phyloP scores from a whole-genome alignment of 768 basidiomycete species.

The Tylopilus subfusipes region DNA sequence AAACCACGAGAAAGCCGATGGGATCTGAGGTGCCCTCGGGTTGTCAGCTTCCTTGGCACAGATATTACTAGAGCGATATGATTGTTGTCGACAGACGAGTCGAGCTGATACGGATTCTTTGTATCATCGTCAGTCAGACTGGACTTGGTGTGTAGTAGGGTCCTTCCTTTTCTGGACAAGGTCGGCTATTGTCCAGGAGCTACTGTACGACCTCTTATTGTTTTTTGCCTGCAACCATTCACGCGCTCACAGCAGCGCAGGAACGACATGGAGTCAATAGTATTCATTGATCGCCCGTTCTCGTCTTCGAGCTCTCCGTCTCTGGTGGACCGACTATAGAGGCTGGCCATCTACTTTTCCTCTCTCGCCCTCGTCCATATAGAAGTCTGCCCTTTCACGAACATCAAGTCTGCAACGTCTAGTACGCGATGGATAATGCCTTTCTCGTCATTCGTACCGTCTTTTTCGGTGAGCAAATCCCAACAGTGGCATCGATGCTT shows the following conservation, averaged over 20 bases:
- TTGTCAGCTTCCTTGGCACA: background rate
- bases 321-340: constrained; percentile 21
- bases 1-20: too few relatives aligned
- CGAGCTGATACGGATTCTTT: background rate
- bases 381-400: constrained; percentile 13
- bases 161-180: constrained; percentile 29
- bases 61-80: background rate
- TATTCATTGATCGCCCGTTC: constrained; percentile 10
- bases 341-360: constrained; percentile 8
- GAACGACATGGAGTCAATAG: constrained; percentile 4
- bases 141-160: too few relatives aligned
- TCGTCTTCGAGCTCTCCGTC: constrained; percentile 10
- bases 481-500: background rate
- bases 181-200: constrained; percentile 19
- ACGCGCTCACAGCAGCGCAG: background rate
- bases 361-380: background rate
- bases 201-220: constrained; percentile 22
- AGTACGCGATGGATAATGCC: constrained; percentile 41
- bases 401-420: constrained; percentile 5
- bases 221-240: constrained; percentile 5
- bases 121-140: background rate
- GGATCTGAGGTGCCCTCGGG: background rate
- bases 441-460: constrained; percentile 58
- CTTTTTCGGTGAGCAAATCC: constrained; percentile 46
- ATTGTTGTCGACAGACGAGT: background rate